These are phyloP conservation scores for Begonia peltatifolia DNA, from an alignment of 306 rosid species.

Conservation along the genomic window DNA sequence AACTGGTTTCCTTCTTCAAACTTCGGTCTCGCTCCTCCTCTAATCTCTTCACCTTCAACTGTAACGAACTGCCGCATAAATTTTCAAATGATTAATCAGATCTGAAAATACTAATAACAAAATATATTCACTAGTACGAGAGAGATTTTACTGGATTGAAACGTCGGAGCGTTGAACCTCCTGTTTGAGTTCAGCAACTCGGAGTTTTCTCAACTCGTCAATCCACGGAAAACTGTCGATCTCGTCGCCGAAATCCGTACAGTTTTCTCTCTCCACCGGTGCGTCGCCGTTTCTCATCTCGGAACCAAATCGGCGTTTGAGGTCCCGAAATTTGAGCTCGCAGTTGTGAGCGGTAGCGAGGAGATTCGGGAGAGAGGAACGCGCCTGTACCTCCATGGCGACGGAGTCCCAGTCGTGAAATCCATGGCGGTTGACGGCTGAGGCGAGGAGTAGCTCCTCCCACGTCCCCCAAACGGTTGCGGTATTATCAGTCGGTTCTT, in stretches of 20 bases:
- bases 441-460: conserved; percentile 62
- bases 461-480: conserved; percentile 52
- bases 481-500: conserved; percentile 4
- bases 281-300: conserved; percentile 19
- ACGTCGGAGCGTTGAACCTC: conserved; percentile 54
- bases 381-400: conserved; percentile 47
- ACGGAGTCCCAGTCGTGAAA: conserved; percentile 52
- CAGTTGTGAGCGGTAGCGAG: conserved; percentile 48
- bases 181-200: conserved; percentile 59
- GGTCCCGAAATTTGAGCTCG: conserved; percentile 44
- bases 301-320: conserved; percentile 38
- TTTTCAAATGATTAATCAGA: conserved; percentile 6
- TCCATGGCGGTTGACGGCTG: conserved; percentile 74
- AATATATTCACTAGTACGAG: neutral
- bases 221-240: conserved; percentile 53
- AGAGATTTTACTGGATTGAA: conserved; percentile 40
- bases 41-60: conserved; percentile 52
- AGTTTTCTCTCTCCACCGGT: conserved; percentile 12
- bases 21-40: conserved; percentile 38
- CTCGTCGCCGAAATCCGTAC: conserved; percentile 5
- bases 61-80: conserved; percentile 36
- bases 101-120: conserved; percentile 26
- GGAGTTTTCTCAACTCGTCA: conserved; percentile 45
- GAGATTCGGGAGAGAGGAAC: conserved; percentile 38
- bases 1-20: conserved; percentile 14